Evolutionary conservation across 805 yeast species (phyloP).

Genomic region (Kuraishia molischiana): DNA sequence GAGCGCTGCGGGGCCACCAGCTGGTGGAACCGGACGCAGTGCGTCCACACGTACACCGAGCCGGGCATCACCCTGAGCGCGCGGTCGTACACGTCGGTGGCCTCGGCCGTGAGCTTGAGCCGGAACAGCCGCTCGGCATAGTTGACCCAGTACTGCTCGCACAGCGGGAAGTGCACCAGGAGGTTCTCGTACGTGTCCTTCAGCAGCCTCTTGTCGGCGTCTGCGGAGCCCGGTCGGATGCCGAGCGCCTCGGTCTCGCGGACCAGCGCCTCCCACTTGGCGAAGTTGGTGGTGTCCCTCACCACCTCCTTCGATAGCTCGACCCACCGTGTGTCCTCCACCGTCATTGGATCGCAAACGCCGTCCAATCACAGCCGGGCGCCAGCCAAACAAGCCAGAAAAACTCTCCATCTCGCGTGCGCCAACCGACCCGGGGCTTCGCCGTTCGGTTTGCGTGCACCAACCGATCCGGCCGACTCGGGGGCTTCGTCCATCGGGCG

Average conservation of each 20-base stretch:
- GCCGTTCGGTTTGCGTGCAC: neutral
- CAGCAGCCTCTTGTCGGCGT: conserved; percentile 21
- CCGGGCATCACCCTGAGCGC: conserved; percentile 29
- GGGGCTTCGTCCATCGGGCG: neutral
- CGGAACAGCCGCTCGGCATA: conserved; percentile 38
- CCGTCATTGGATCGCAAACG: neutral
- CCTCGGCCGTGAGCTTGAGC: conserved; percentile 29
- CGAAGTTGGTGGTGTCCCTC: conserved; percentile 21
- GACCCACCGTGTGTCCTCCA: conserved; percentile 18
- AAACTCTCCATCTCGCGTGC: no score
- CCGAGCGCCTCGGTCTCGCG: conserved; percentile 18
- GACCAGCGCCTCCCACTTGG: conserved; percentile 27
- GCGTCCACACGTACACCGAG: conserved; percentile 42
- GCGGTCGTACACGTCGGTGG: conserved; percentile 25
- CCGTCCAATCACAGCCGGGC: no score
- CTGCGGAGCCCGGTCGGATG: conserved; percentile 25
- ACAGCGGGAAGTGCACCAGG: conserved; percentile 35
- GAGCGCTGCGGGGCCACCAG: conserved; percentile 19
- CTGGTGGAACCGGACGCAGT: conserved; percentile 31
- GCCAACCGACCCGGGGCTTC: no score
- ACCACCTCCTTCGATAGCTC: conserved; percentile 21
- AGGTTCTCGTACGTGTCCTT: conserved; percentile 31
- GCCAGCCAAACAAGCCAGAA: neutral
- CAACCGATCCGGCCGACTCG: no score
- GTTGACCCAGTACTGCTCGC: conserved; percentile 49